Base-by-base conservation (phyloP, 495 filamentous ascomycete genomes). In the Neurospora cerealis region DNA sequence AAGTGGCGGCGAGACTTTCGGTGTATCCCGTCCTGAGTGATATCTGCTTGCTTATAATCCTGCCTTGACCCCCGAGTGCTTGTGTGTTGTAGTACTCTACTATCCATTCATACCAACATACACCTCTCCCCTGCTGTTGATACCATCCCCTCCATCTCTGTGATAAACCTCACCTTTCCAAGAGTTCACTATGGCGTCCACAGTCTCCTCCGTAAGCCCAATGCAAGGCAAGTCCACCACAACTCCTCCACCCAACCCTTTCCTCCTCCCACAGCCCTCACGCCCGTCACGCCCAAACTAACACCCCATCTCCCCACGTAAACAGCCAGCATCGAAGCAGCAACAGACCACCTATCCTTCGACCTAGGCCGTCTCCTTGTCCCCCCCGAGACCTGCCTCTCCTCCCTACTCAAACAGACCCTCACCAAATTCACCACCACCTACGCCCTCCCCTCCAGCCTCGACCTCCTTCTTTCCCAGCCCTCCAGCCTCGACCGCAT, bases 261-360 rank as follows among this genome's bases (percentile, higher is more conserved):
- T 44, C 48, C 17, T 28, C n/a, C 19, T 8, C 28, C 62, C 48
- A 42, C 44, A 46, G 9, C 5, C 38, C 32, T 24, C 36, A 70
- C 4, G 6, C 4, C 28, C 19, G 72, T 11, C 36, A 70, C 4
- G 3, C 7, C 28, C 19, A 74, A 11, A 37, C 74, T 74, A 69
- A 21, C 74, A 54, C 11, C 21, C 11, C 5, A 13, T 37, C 13
- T 41, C 54, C 40, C 5, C 34, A 13, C 11, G 46, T 28, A 17
- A 62, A 9, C 69, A 81, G 80, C 73, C 7, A 75, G 75, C 73
- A 75, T 81, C 39, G 76, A 78, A 62, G 74, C 74, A 3, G 72
- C 77, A 10, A n/a, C 78, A 13, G 70, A 48, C 39, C 69, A 54
- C 54, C 48, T 81, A 21, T 73, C 41, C 71, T 70, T 77, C 41